phyloP scores from a whole-genome alignment of 225 moss, liverwort and hornwort genomes.

The Antitrichia curtipendula region DNA sequence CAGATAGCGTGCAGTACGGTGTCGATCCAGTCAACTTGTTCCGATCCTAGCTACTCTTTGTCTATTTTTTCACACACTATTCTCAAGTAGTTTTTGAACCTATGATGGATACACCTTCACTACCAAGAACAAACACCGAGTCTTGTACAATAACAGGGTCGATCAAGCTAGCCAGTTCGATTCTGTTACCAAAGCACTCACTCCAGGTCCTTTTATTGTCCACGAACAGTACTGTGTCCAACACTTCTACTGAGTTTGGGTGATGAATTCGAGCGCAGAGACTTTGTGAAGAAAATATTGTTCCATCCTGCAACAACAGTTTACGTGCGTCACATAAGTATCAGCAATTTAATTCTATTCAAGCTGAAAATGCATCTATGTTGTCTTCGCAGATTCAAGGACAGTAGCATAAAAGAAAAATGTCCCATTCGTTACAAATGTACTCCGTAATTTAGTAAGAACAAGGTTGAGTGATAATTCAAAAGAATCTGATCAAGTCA shows the following conservation, averaged over 20 bases:
- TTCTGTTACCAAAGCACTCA: neutral
- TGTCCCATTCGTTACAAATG: neutral
- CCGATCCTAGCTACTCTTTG: neutral
- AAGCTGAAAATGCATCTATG: neutral
- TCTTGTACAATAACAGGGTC: neutral
- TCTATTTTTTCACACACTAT: neutral
- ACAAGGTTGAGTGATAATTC: neutral
- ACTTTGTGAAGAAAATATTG: too few species aligned
- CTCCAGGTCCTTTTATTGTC: neutral
- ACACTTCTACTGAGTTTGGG: neutral
- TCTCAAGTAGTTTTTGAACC: neutral
- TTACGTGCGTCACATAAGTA: neutral
- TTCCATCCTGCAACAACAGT: neutral
- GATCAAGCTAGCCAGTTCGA: too few species aligned
- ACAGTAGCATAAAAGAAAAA: neutral
- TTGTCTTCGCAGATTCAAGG: neutral
- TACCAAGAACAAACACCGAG: neutral
- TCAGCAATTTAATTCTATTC: too few species aligned
- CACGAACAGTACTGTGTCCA: neutral
- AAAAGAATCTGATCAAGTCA: neutral
- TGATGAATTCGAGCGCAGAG: neutral
- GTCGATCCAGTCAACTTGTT: neutral
- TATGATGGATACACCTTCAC: too few species aligned
- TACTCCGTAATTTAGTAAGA: neutral
- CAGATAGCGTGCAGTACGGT: neutral